Evolutionary conservation across 2,329 filamentous ascomycete genomes (phyloP), one percentile per base, ranked within the genome.

Genomic region (Periglandula ipomoeae): DNA sequence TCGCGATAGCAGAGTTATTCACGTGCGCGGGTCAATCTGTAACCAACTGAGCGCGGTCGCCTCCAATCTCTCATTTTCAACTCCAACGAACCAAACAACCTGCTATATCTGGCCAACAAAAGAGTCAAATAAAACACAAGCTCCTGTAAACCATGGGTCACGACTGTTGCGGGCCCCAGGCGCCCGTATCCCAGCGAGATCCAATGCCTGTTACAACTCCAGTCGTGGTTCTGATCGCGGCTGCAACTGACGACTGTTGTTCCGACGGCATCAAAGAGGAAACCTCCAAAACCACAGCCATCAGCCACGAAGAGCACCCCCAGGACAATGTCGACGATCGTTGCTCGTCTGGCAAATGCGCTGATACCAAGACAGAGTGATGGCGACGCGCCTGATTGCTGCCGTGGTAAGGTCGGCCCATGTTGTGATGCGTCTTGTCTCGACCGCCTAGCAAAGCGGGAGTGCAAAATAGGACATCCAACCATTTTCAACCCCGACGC

Each of bases 381-480:
- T n/a, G n/a, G n/a, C n/a, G n/a, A n/a, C 11, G 19, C 10, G 37
- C 55, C 54, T 10, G 56, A 58, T 40, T 75, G 73, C 60, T 76
- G 73, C 55, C 61, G 65, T 35, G 68, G 60, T 15, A 71, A 70
- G 51, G 4, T 49, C 0, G 52, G 54, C 3, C 68, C 70, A 4
- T 74, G 70, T 57, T 74, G 71, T 50, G 65, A 72, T 50, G 51
- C 53, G 8, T 63, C 67, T 30, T 73, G 70, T 52, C 60, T 74
- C 45, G 66, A 70, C 41, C 67, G 69, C 20, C 52, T 75, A 6
- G 72, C 72, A 5, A 50, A 71, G 22, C 67, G 68, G 3, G 70
- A 68, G 50, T 73, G 69, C 30, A 19, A 22, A 4, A 23, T 32
- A 15, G 8, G n/a, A 20, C 5, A 11, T 34, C 27, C 5, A 15